phyloP scores from a whole-genome alignment of 2,329 filamentous ascomycete species.

The Fusarium sp. region DNA sequence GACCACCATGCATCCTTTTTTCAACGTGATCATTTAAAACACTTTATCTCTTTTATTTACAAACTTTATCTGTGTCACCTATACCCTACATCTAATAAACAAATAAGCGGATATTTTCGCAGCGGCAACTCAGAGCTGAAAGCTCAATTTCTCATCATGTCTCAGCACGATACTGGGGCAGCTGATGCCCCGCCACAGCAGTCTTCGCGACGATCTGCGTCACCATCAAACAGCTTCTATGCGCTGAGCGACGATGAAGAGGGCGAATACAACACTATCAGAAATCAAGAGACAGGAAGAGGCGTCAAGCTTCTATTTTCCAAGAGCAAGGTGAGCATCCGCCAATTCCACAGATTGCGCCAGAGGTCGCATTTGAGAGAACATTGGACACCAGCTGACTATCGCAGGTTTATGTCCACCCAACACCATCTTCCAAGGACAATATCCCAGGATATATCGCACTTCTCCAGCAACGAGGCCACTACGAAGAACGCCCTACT shows the following conservation, averaged over 20 bases:
- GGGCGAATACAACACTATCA: conserved; percentile 93
- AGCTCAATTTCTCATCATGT: conserved; percentile 32
- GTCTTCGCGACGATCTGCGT: conserved; percentile 61
- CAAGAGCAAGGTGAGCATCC: conserved; percentile 86
- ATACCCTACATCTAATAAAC: neutral
- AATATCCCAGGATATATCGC: conserved; percentile 96
- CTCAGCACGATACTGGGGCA: conserved; percentile 40
- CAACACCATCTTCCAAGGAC: conserved; percentile 91
- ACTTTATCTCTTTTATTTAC: conserved; percentile 11
- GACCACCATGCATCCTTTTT: neutral
- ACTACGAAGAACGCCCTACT: conserved; percentile 55
- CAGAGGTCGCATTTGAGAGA: neutral
- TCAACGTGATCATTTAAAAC: conserved; percentile 14
- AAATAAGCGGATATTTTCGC: neutral
- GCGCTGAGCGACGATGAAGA: conserved; percentile 97
- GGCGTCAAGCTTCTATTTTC: conserved; percentile 95
- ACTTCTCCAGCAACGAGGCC: conserved; percentile 86
- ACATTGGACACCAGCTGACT: conserved; percentile 21
- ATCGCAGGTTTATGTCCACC: conserved; percentile 90
- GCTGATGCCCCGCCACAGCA: conserved; percentile 46
- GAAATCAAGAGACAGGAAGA: conserved; percentile 78
- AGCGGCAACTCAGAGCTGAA: neutral
- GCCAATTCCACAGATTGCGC: neutral
- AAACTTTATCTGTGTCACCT: neutral
- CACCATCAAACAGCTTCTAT: conserved; percentile 90